Evolutionary conservation across 768 basidiomycete genomes (phyloP).

Genomic region (Boletus coccyginus): DNA sequence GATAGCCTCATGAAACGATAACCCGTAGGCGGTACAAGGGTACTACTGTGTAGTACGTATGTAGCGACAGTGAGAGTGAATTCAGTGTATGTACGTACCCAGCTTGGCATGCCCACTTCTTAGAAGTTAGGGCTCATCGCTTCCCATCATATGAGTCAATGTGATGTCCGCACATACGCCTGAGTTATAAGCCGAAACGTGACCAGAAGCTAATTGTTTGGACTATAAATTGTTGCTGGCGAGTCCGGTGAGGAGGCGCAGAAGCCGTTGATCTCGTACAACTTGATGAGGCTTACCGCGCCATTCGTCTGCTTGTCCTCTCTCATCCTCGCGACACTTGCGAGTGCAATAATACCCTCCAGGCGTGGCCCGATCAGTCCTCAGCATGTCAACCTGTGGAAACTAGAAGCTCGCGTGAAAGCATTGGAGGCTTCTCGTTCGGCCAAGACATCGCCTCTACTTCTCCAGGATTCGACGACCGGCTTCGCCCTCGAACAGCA

Average conservation of each 20-base stretch:
- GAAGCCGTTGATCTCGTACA: neutral
- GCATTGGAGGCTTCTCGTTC: slow-evolving; percentile 14
- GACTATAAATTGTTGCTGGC: neutral
- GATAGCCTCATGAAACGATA: neutral
- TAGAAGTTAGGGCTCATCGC: too few relatives aligned
- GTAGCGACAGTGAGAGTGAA: too few relatives aligned
- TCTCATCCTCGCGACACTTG: slow-evolving; percentile 7
- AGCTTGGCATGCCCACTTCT: too few relatives aligned
- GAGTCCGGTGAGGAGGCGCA: neutral
- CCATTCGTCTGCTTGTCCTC: slow-evolving; percentile 9
- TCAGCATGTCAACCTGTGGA: slow-evolving; percentile 68
- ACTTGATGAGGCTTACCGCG: slow-evolving; percentile 17
- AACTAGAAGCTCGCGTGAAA: slow-evolving; percentile 35
- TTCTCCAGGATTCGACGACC: slow-evolving; percentile 20
- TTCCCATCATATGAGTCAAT: too few relatives aligned
- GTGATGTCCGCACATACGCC: too few relatives aligned
- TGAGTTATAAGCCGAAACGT: neutral
- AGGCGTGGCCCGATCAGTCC: slow-evolving; percentile 37
- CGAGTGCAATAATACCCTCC: slow-evolving; percentile 9
- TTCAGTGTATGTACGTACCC: too few relatives aligned
- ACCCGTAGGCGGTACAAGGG: too few relatives aligned
- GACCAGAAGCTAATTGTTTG: neutral
- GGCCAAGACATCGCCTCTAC: slow-evolving; percentile 14
- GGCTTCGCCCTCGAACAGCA: slow-evolving; percentile 10
- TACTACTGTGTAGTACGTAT: too few relatives aligned